Percentiles rank a stretch among this genome's conserved stretches.
These are phyloP conservation scores for Fusarium fujikuroi DNA, from an alignment of 2,329 filamentous ascomycete species.

Conservation along the genomic window DNA sequence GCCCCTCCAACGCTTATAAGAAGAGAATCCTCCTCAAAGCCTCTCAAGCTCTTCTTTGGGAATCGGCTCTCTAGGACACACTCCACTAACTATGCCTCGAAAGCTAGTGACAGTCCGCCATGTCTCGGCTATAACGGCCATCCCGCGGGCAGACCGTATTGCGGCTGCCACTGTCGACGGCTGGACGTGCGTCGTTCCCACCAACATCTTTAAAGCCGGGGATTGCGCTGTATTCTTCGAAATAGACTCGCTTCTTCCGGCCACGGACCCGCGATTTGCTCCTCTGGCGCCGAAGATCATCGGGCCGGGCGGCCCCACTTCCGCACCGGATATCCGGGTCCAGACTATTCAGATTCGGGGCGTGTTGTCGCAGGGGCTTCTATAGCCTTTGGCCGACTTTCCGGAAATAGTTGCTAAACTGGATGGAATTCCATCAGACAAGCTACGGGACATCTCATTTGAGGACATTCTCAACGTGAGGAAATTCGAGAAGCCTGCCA, in stretches of 20 bases:
- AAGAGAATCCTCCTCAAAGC: background rate
- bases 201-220: constrained; percentile 21
- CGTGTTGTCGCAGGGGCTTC: constrained; percentile 37
- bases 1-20: background rate
- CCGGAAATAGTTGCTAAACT: constrained; percentile 22
- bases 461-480: constrained; percentile 32
- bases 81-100: constrained; percentile 26
- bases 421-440: background rate
- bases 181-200: constrained; percentile 38
- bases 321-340: constrained; percentile 30
- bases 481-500: constrained; percentile 32
- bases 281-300: constrained; percentile 15
- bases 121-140: constrained; percentile 30
- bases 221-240: constrained; percentile 39
- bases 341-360: constrained; percentile 31
- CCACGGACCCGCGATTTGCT: constrained; percentile 32
- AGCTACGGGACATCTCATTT: constrained; percentile 26
- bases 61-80: no score
- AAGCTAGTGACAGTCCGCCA: constrained; percentile 39
- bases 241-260: constrained; percentile 40
- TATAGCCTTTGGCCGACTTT: constrained; percentile 34
- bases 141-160: constrained; percentile 35
- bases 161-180: constrained; percentile 33
- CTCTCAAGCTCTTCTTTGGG: background rate
- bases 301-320: background rate